Base-by-base conservation (phyloP, 192 early-diverging fungal species). In the Phlyctochytrium arcticum region DNA sequence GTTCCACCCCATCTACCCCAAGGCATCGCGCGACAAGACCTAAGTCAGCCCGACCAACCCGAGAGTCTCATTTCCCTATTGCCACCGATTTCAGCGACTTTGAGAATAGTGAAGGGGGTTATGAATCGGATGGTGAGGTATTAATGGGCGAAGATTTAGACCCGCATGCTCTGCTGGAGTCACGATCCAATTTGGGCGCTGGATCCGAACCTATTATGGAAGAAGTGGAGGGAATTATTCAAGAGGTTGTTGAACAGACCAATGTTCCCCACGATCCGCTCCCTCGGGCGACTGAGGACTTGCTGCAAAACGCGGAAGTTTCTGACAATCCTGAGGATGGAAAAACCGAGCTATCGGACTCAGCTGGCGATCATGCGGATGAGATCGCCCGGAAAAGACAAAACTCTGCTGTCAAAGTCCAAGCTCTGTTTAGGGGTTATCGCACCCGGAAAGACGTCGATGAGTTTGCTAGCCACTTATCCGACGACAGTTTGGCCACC, bases 21-120 rank as follows among this genome's bases (percentile, higher is more conserved):
- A 55, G 65, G 12, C 49, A 57, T 30, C 60, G 64, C 12, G 33
- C 46, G 15, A 27, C 49, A 29, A 67, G 80, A 31, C 80, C 80
- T 15, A 77, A 79, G 34, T 76, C 74, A 12, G 80, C 80, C 21
- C 55, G 80, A 2, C 80, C 80, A 6, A 75, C 74, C 4, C 63
- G 80, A 23, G 54, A 74, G 19, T 68, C 73, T 55, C 39, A 63
- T 30, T 82, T 73, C 57, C 80, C 80, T 27, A 42, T 61, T 9
- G 68, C 75, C 15, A 56, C 62, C 6, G 77, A 63, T 32, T 79
- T 79, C 54, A 77, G 68, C 44, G 76, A 78, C 21, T 75, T 71
- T 46, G 72, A 66, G 17, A 57, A 49, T 15, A 60, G 57, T 36
- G 73, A 78, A 32, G 50, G 62, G 9, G 72, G 69, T 2, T 61